Evolutionary conservation across 2,329 filamentous ascomycete species (phyloP), one percentile per base, ranked within the genome.

Genomic region (Colletotrichum chlorophyti): DNA sequence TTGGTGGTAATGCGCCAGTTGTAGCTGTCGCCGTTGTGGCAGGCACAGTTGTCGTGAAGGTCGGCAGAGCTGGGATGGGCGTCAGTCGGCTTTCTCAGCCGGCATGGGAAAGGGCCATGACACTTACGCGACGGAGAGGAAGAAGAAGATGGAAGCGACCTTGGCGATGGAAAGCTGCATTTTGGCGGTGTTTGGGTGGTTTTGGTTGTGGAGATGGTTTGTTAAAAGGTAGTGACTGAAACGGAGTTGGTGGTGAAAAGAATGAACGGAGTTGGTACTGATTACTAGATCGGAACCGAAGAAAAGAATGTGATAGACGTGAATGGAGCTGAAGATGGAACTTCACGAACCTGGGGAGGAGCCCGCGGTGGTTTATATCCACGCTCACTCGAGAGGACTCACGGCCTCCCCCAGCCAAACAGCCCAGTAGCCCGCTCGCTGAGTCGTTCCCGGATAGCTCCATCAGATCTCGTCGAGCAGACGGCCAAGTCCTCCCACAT

Each of bases 21-120:
- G 58, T 63, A 65, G 58, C 63, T 60, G 35, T 65, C 60, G 47
- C 64, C 63, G 55, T 65, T 65, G 62, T 60, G 32, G 58, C 63
- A 65, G 9, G 52, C 45, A 45, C 64, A 65, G 60, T 35, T 63
- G 21, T 50, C 47, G 49, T 69, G 66, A 9, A 64, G 48, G 41
- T 68, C 38, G 37, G 68, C 68, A 9, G 66, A 21, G 2, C 62
- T 66, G 17, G 10, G 19, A 9, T 3, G 3, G 24, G n/a, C n/a
- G 40, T 60, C 37, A 55, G 45, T 6, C 7, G 15, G 6, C 1
- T 5, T 3, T 4, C 7, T 11, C 10, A 12, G 10, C 4, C 6
- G 15, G 21, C 4, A 34, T 1, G n/a, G 8, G 17, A 12, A 4
- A 4, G 10, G 5, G 9, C n/a, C n/a, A 3, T 2, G 11, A 17